Base-by-base conservation (phyloP, 306 rosid genomes). In the Rubus idaeus region DNA sequence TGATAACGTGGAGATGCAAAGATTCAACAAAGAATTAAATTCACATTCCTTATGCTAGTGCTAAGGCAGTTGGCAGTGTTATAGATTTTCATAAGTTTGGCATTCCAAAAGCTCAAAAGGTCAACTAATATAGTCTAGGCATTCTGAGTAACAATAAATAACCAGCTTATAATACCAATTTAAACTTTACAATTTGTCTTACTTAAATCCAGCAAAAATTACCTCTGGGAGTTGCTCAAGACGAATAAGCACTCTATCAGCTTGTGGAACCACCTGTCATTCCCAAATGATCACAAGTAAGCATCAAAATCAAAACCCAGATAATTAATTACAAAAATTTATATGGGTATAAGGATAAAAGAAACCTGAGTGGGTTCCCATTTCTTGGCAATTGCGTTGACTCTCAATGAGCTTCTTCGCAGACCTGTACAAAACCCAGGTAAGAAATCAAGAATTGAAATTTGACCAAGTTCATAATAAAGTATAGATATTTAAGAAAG, bases 181-280 rank as follows among this genome's bases (percentile, higher is more conserved):
- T 20, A 52, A 21, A 71, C n/a, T 18, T 55, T 55, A 44, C 56
- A 58, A 74, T 3, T 41, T 3, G 18, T 17, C 1, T 14, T 67
- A 63, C 6, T 1, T 0, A 70, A 67, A 52, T 16, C 39, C 35
- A 58, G 0, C 77, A 60, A 35, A 16, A 18, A 16, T 39, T 81
- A 95, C 98, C 79, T 89, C 86, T 12, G 91, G 71, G 52, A 87
- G 87, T 74, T 85, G 81, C 83, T 92, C 95, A 21, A 95, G 84
- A 80, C 96, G 97, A 83, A 95, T 76, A 73, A 95, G 96, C 74
- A 95, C 98, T 82, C 96, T 89, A 80, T 95, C 97, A 78, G 92
- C 96, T 86, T 92, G 97, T 1, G 98, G 98, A 64, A 88, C 88
- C 71, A 95, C 97, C 98, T 95, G 87, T 79, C 69, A 65, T 37